Evolutionary conservation across 805 yeast genomes (phyloP), one percentile per base, ranked within the genome.

Genomic region (Lipomyces spencermartinsiae): DNA sequence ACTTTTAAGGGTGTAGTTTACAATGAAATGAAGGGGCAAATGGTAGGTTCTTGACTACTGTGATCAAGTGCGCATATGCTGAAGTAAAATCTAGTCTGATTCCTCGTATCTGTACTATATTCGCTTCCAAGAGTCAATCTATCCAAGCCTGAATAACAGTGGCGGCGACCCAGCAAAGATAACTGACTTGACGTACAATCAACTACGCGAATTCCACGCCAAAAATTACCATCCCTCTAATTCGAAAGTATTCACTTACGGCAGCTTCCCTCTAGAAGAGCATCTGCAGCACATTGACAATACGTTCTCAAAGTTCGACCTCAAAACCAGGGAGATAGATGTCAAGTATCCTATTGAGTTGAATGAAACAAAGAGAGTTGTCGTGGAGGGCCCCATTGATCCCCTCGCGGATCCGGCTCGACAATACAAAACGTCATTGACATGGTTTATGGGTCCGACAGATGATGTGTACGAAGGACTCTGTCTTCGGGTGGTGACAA

Each of bases 21-120:
- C 78, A 95, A 95, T 77, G 99, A 95, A 80, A 95, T 95, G 99
- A 95, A 95, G 79, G 99, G 99, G 8, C 98, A 94, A 79, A 86
- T 92, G 76, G 68, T 64, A 55, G 14, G 29, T 10, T 16, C 9
- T 19, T 31, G 5, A 14, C 39, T 14, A 19, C 25, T 16, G 16
- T 25, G 5, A 1, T 60, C 10, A 31, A 7, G 49, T 43, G 49
- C 49, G n/a, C n/a, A 43, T 8, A 33, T 39, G 46, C 55, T 57
- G 29, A 59, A 49, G 1, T 2, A 31, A 31, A 53, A 14, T 19
- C 34, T 54, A 64, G 67, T 90, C 97, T 0, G 94, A 92, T 77
- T 86, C 97, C 0, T 86, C 93, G 2, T 95, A 95, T 78, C 85
- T 89, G 71, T 93, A 84, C 77, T 94, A 93, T 86, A 91, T 89